Evolutionary conservation across 495 filamentous ascomycete species (phyloP), one percentile per base, ranked within the genome.

Genomic region (Aspergillus affinis): DNA sequence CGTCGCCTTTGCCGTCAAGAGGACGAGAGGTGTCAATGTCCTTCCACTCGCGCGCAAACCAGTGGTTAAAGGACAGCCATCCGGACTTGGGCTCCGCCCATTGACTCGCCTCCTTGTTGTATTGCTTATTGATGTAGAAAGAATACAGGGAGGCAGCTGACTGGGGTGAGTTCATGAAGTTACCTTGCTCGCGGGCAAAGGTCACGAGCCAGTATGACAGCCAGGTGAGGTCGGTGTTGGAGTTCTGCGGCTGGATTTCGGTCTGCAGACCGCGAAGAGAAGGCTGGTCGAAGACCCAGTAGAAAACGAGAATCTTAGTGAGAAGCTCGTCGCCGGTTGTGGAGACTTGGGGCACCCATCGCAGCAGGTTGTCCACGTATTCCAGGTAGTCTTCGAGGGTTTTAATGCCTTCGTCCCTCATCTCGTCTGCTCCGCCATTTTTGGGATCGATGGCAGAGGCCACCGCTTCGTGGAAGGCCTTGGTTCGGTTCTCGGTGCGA

Each of bases 121-220:
- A 48, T 3, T 48, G 29, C 18, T 56, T 20, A 29, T 17, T 56
- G 12, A 21, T 21, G 23, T 56, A 56, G 54, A 56, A 56, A 0
- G 30, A 45, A 15, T 45, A 56, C 19, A 60, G 45, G n/a, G 45
- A 20, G 10, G 30, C 21, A 36, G 18, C 51, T 2, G 72, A 75
- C 20, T 55, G 57, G 5, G 57, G 48, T 10, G 57, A 70, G 51
- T 71, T 64, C 53, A 73, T 58, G 59, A 70, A 77, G 21, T 51
- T 10, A n/a, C 72, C 72, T n/a, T 71, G 45, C 36, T 47, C 27
- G 47, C 62, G 60, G 48, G 69, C 65, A 29, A 70, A 75, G 4
- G 60, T 17, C 44, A 73, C 66, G 17, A 74, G 57, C 74, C 74
- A 76, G n/a, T 51, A 26, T 7, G 74, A 73, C 19, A 75, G 55